Percentiles rank a stretch among this genome's conserved stretches.
phyloP scores from a whole-genome alignment of 306 rosid species.

The Potentilla sterilis region DNA sequence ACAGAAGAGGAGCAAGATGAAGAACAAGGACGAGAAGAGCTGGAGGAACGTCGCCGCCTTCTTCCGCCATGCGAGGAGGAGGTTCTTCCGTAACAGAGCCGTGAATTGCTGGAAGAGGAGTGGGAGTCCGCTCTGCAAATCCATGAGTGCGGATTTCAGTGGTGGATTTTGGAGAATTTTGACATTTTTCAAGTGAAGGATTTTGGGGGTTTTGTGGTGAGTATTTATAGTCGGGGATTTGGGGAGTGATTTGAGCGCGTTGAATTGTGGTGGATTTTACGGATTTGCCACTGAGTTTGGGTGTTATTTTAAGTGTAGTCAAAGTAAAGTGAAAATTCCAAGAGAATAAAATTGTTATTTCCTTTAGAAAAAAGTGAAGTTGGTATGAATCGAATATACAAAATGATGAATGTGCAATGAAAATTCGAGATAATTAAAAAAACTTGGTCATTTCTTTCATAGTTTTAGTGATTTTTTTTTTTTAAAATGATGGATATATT shows the following conservation, averaged over 20 bases:
- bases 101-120: constrained; percentile 48
- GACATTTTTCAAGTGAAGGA: too few species aligned
- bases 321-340: background rate
- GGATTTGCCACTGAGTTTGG: background rate
- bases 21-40: constrained; percentile 50
- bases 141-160: constrained; percentile 15
- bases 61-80: constrained; percentile 54
- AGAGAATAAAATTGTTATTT: background rate
- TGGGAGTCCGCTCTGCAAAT: constrained; percentile 37
- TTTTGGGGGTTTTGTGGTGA: background rate
- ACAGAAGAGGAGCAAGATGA: constrained; percentile 57
- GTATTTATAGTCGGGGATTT: background rate
- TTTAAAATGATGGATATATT: too few species aligned
- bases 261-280: background rate
- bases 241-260: background rate
- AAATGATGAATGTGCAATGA: too few species aligned
- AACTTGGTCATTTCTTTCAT: too few species aligned
- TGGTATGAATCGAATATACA: background rate
- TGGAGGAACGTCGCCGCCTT: constrained; percentile 51
- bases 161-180: background rate
- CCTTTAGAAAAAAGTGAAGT: background rate
- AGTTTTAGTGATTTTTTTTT: too few species aligned
- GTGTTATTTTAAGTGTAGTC: background rate
- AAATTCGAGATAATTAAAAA: too few species aligned
- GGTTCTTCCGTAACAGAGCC: constrained; percentile 53